Conservation (phyloP, 139 green algal genomes). For the Bryopsis sp. region DNA sequence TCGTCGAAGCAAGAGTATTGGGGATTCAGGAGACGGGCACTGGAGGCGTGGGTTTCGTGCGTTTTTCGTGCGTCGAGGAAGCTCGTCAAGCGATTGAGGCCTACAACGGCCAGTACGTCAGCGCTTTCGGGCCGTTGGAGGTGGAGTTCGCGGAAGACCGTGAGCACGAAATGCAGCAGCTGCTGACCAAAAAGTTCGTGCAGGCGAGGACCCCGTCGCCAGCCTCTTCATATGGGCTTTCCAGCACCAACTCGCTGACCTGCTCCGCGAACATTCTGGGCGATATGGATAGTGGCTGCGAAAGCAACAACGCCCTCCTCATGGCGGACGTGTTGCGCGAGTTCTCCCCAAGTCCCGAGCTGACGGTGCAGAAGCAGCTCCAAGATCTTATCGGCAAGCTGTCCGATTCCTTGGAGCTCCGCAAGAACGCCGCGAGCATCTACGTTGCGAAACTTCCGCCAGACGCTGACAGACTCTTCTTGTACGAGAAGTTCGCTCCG, state of each 20-base stretch:
- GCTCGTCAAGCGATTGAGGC: neutral
- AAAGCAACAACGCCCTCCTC: constrained; percentile 2
- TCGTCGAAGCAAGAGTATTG: constrained; percentile 1
- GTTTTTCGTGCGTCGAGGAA: neutral
- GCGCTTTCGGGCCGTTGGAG: neutral
- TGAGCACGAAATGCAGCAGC: neutral
- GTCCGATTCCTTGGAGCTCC: too few relatives aligned
- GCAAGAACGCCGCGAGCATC: neutral
- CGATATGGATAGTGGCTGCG: neutral
- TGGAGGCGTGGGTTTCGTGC: constrained; percentile 12
- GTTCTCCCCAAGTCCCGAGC: too few relatives aligned
- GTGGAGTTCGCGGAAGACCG: constrained; percentile 3
- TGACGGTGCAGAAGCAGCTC: too few relatives aligned
- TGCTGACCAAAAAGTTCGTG: neutral
- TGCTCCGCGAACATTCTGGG: neutral
- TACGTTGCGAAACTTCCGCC: constrained; percentile 14
- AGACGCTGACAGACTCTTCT: neutral
- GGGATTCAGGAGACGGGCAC: neutral
- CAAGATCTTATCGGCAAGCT: neutral
- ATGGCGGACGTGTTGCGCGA: too few relatives aligned
- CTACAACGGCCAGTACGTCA: neutral
- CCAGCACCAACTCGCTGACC: neutral
- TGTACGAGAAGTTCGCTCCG: constrained; percentile 15
- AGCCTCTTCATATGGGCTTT: too few relatives aligned
- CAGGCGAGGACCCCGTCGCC: too few relatives aligned